These are phyloP conservation scores for Tetrahymena borealis DNA, from an alignment of 73 alveolate genomes.

Conservation along the genomic window DNA sequence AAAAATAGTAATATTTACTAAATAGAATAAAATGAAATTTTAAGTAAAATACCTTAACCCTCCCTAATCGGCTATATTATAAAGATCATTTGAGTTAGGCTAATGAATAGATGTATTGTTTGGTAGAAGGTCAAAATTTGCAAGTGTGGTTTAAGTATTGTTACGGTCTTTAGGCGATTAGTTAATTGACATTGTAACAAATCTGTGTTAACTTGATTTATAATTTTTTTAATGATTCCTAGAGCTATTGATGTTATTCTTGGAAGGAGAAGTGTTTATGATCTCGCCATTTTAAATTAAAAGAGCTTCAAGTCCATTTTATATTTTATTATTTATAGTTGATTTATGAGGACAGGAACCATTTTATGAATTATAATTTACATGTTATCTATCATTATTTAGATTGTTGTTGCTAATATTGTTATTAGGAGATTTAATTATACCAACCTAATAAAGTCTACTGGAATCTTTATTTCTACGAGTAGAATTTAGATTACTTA, in stretches of 20 bases:
- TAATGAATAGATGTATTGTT: neutral
- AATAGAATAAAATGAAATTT: too few relatives aligned
- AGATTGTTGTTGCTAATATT: neutral
- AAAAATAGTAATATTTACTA: neutral
- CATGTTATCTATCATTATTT: neutral
- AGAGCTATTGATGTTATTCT: neutral
- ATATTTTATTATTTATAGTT: neutral
- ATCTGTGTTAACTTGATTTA: neutral
- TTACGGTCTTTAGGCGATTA: neutral
- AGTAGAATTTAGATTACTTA: neutral
- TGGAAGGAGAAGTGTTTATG: neutral
- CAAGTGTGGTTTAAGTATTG: neutral
- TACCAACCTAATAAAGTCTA: neutral
- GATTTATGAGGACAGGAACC: neutral
- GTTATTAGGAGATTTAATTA: neutral
- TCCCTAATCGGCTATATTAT: neutral
- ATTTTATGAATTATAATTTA: too few relatives aligned
- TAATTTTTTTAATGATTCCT: neutral
- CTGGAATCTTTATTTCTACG: neutral
- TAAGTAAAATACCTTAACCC: neutral
- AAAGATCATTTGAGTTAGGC: neutral
- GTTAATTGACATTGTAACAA: neutral
- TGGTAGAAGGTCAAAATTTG: neutral
- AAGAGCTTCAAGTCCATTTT: neutral
- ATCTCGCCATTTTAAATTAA: neutral